A percentile compares a stretch with the other conserved stretches of the same genome.
These are phyloP conservation scores for Colletotrichum kahawae DNA, from an alignment of 2,329 filamentous ascomycete genomes.

Conservation along the genomic window DNA sequence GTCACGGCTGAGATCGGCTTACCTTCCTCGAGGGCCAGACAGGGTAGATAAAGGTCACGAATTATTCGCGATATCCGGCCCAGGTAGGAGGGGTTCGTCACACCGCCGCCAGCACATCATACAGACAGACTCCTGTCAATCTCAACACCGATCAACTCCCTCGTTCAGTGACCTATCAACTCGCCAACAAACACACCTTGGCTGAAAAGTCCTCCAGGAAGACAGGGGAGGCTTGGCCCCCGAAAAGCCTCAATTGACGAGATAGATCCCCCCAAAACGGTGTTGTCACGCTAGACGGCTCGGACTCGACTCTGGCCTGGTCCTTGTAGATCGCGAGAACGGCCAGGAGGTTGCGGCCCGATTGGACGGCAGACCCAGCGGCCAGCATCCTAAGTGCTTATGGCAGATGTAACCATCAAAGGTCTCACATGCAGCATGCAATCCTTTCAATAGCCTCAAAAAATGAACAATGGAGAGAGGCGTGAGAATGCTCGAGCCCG, in stretches of 20 bases:
- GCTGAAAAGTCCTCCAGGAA: background rate
- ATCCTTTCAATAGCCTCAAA: background rate
- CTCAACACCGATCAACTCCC: background rate
- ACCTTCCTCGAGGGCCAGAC: background rate
- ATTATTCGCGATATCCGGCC: background rate
- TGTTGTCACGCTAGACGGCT: background rate
- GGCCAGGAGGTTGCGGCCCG: background rate
- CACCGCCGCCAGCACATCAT: background rate
- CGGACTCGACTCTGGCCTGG: background rate
- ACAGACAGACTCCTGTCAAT: background rate
- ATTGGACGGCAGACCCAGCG: background rate
- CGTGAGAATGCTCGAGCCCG: background rate
- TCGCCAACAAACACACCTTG: background rate
- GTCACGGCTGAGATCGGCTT: background rate
- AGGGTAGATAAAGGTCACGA: background rate
- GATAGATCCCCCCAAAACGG: background rate
- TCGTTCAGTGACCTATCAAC: background rate
- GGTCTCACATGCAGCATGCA: slow-evolving; percentile 11
- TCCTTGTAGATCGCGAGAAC: background rate
- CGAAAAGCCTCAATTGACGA: background rate
- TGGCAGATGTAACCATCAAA: slow-evolving; percentile 15
- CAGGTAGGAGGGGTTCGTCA: background rate
- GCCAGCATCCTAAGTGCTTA: slow-evolving; percentile 14
- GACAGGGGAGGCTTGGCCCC: background rate
- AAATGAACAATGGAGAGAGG: background rate